Conservation (phyloP, 2,329 filamentous ascomycete species). For the Xylariaceae sp. region DNA sequence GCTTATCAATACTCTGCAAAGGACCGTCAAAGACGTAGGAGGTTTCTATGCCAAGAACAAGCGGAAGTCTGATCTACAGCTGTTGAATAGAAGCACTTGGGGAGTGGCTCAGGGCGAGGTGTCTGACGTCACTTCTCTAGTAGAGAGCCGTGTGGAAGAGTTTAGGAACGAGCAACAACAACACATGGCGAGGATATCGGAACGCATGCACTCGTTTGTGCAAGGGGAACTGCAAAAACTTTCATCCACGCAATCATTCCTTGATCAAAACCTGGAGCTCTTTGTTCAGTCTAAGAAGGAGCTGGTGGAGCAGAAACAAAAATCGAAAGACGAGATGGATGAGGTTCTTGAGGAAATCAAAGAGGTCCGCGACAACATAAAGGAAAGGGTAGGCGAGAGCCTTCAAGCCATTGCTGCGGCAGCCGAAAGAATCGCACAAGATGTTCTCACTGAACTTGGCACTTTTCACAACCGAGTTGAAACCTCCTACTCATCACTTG, state of each 20-base stretch:
- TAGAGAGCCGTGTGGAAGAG: slow-evolving; percentile 73
- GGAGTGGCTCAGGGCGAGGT: slow-evolving; percentile 75
- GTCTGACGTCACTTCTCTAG: slow-evolving; percentile 71
- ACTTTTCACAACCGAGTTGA: slow-evolving; percentile 86
- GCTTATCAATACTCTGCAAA: slow-evolving; percentile 76
- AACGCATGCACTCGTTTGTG: slow-evolving; percentile 77
- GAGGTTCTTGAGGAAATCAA: slow-evolving; percentile 90
- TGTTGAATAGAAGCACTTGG: slow-evolving; percentile 79
- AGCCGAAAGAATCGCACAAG: slow-evolving; percentile 85
- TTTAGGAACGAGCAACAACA: slow-evolving; percentile 74
- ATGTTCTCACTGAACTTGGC: slow-evolving; percentile 82
- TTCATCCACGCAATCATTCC: slow-evolving; percentile 67
- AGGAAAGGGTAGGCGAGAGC: slow-evolving; percentile 81
- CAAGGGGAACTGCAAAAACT: slow-evolving; percentile 73
- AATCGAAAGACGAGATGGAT: slow-evolving; percentile 84
- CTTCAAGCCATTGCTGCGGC: slow-evolving; percentile 80
- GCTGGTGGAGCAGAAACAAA: slow-evolving; percentile 67
- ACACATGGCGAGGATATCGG: slow-evolving; percentile 68
- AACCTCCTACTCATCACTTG: slow-evolving; percentile 79
- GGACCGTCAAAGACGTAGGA: slow-evolving; percentile 78
- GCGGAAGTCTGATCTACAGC: slow-evolving; percentile 82
- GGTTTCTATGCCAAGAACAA: slow-evolving; percentile 84
- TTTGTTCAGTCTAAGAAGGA: slow-evolving; percentile 71
- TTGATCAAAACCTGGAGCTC: slow-evolving; percentile 68
- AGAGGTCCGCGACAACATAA: slow-evolving; percentile 84